Evolutionary conservation across 2,329 filamentous ascomycete species (phyloP), one percentile per base, ranked within the genome.

Genomic region (Fusarium mundagurra): DNA sequence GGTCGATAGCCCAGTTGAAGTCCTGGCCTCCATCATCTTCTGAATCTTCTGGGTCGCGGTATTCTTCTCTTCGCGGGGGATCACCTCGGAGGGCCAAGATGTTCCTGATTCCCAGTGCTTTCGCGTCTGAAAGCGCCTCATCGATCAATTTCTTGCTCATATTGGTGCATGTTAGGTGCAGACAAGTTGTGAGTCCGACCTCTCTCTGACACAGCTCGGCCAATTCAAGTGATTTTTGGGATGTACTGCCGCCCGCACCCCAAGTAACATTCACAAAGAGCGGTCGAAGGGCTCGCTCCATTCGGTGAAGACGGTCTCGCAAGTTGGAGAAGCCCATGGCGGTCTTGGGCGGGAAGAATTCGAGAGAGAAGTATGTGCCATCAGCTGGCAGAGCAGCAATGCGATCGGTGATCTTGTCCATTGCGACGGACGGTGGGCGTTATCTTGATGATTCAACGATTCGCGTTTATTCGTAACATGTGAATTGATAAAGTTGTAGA

Each of bases 261-360:
- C 96, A 99, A 60, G 96, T 99, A 59, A 99, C 95, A 67, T 95
- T 98, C 71, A 99, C 94, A 81, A 99, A 99, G 51, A 98, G 89
- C 48, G 96, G 96, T 20, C 94, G 92, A 67, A 99, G 88, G 20
- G 94, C 95, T 74, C 94, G 91, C 57, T 96, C 92, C 96, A 99
- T 98, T 81, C 96, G 94, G 82, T 97, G 93, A 67, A 99, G 91
- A 81, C 96, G 95, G 74, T 94, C 93, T 81, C 96, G 93, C 63
- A 99, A 91, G 83, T 99, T 99, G 72, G 94, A 92, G 79, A 96
- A 97, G 75, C 96, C 96, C 92, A 97, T 98, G 71, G 92, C 89
- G 53, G 96, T 99, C 87, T 98, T 99, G 73, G 96, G 96, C 76
- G 96, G 96, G 86, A 99, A 99, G 90, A 99, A 99, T 86, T 99